These are phyloP conservation scores for Mucor racemosus DNA, from an alignment of 371 early-diverging fungal genomes.

Conservation along the genomic window DNA sequence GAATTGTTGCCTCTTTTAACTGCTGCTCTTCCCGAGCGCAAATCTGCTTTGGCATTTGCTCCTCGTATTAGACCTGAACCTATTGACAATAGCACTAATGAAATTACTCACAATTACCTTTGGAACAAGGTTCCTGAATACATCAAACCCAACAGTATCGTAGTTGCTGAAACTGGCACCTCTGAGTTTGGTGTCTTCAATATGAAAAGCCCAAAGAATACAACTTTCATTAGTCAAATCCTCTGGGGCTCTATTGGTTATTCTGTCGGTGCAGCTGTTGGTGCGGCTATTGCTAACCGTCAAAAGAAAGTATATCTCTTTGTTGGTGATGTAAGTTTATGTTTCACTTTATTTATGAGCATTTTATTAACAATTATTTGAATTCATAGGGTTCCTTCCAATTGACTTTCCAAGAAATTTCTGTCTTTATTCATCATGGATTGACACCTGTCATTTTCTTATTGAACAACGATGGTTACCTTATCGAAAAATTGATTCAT, in stretches of 20 bases:
- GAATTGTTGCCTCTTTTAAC: slow-evolving; percentile 42
- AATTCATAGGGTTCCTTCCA: slow-evolving; percentile 53
- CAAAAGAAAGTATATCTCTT: slow-evolving; percentile 37
- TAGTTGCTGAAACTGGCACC: slow-evolving; percentile 61
- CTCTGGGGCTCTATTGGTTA: slow-evolving; percentile 56
- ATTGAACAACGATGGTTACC: too few species aligned
- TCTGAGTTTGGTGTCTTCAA: slow-evolving; percentile 48
- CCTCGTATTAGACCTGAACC: slow-evolving; percentile 24
- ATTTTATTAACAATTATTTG: too few species aligned
- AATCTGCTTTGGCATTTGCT: slow-evolving; percentile 19
- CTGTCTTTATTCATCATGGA: slow-evolving; percentile 53
- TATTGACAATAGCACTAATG: slow-evolving; percentile 17
- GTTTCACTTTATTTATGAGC: too few species aligned
- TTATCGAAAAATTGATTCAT: slow-evolving; percentile 56
- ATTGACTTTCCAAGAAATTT: slow-evolving; percentile 51
- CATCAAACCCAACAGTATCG: slow-evolving; percentile 36
- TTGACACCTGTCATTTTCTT: slow-evolving; percentile 26
- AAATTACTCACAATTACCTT: slow-evolving; percentile 46
- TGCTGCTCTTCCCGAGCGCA: slow-evolving; percentile 27
- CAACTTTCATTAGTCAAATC: slow-evolving; percentile 42
- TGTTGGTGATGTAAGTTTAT: slow-evolving; percentile 33
- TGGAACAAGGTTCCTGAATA: slow-evolving; percentile 46
- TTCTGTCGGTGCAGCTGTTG: slow-evolving; percentile 39
- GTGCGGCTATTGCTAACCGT: slow-evolving; percentile 45
- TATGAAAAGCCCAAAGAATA: slow-evolving; percentile 36